Conservation (phyloP, 306 rosid genomes). For the cucumber (Cucumis sativus) region Cucumber_9930_V3 NC_026659.2:24607001-24607500, state of each 20-base stretch:
- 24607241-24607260: background rate
- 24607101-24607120: slow-evolving; percentile 43
- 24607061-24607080: slow-evolving; percentile 46
- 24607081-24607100: slow-evolving; percentile 57
- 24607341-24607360: background rate
- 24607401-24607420: background rate
- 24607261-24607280: background rate
- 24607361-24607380: background rate
- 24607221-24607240: background rate
- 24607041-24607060: slow-evolving; percentile 10
- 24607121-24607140: slow-evolving; percentile 40
- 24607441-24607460: background rate
- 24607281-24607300: background rate
- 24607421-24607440: background rate
- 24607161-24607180: slow-evolving; percentile 33
- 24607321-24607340: background rate
- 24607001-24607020: slow-evolving; percentile 55
- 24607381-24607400: background rate
- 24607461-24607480: background rate
- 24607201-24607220: slow-evolving; percentile 9
- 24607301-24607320: background rate
- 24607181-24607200: slow-evolving; percentile 26
- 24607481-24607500: background rate
- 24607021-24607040: slow-evolving; percentile 35
- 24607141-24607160: slow-evolving; percentile 23